phyloP scores from a whole-genome alignment of 169 alveolate genomes.

The Babesia bovis region DNA sequence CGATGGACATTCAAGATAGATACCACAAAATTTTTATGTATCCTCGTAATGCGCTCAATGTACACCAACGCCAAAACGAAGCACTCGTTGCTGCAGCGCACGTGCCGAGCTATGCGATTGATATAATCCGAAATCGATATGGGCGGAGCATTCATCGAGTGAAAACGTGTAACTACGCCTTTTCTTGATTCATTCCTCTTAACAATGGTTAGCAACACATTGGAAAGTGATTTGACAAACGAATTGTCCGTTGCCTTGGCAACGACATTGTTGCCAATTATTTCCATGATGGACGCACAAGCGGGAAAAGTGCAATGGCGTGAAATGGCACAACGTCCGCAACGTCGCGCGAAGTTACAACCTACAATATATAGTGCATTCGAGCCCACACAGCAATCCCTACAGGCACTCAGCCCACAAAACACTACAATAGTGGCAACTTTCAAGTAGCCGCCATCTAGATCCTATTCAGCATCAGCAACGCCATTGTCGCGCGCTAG shows the following conservation, averaged over 20 bases:
- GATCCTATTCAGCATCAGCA: neutral
- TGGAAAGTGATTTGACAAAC: conserved; percentile 62
- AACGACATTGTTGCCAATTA: conserved; percentile 18
- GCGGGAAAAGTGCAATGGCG: neutral
- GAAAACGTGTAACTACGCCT: conserved; percentile 80
- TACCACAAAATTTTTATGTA: conserved; percentile 73
- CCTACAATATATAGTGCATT: neutral
- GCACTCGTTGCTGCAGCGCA: conserved; percentile 85
- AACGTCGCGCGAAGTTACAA: neutral
- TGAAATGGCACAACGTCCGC: neutral
- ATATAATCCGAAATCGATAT: conserved; percentile 83
- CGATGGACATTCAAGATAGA: conserved; percentile 85
- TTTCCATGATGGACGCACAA: conserved; percentile 9
- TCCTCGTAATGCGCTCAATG: conserved; percentile 77
- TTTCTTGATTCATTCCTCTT: conserved; percentile 57
- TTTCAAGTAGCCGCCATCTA: neutral
- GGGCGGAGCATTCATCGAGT: conserved; percentile 84
- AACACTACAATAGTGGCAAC: neutral
- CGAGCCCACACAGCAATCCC: neutral
- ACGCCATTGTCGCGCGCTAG: conserved; percentile 18
- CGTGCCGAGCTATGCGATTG: conserved; percentile 82
- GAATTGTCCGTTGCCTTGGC: conserved; percentile 71
- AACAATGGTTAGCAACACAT: conserved; percentile 66
- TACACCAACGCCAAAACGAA: conserved; percentile 83
- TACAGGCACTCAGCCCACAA: neutral